Base-by-base conservation (phyloP, 163 green algal species). In the Scenedesmus sp. region DNA sequence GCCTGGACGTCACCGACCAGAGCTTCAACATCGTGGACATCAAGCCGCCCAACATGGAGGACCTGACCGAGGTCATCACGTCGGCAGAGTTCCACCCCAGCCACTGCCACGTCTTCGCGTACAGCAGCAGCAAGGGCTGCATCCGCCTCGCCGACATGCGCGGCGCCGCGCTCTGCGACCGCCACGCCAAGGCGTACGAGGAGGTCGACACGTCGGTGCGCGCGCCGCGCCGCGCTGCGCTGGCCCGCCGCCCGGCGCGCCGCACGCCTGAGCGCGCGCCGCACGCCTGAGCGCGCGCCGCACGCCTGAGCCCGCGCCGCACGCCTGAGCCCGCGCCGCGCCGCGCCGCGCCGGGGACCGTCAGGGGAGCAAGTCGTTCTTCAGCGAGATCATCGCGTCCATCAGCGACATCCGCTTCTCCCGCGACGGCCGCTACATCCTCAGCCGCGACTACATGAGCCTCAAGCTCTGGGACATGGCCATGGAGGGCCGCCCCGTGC, bases 11-110 rank as follows among this genome's bases (percentile, higher is more conserved):
- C 18, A 89, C 66, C 0, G 85, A 97, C 67, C 85, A 93, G 76
- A 93, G 87, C 64, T 99, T 98, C 87, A 99, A 98, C 85, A 94
- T 99, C 28, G 95, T 99, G 53, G 97, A 99, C 90, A 98, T 99
- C 76, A 99, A 99, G 89, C 97, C 97, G 20, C 50, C 81, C 36
- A 97, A 96, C 88, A 99, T 99, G 96, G 97, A 99, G 78, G 96
- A 99, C 86, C 88, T 99, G 28, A 98, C 95, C 70, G 96, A 97
- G 74, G 96, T 99, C 7, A 99, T 99, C 80, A 99, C 96, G n/a
- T 93, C 87, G 7, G 93, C 96, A 5, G 95, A 97, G 50, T 99
- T 99, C 84, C 95, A 99, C 84, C 97, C 96, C 6, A 82, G 70
- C 2, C 81, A 98, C 66, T 97, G 93, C 86, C 89, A 96, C 84